Base-by-base conservation (phyloP, 177 flowering plant species). In the Vitis hybrid region DNA sequence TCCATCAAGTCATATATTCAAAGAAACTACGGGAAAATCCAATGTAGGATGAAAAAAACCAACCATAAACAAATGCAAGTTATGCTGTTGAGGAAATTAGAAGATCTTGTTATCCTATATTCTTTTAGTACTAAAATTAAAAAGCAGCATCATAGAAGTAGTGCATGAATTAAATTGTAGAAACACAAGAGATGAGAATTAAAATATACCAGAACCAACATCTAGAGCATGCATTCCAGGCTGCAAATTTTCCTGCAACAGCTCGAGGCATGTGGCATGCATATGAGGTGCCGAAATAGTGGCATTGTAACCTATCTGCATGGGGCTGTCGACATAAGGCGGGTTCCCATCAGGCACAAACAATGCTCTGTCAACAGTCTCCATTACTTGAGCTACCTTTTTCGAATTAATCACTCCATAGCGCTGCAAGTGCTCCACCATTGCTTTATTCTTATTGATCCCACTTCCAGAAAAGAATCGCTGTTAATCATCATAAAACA, bases 221-320 rank as follows among this genome's bases (percentile, higher is more conserved):
- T 96, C 99, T 56, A 96, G 74, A 51, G 97, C 97, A 75, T 63
- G 97, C 98, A 92, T 96, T 68, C 98, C 98, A 57, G 98, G 98
- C 80, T 90, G 89, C 87, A 93, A 79, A 70, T 89, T 78, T 26
- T 89, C 74, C 80, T 88, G 87, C 81, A 93, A 73, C 71, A 96
- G 77, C 72, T 93, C 86, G 68, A 96, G 94, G 86, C 98, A 96
- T 51, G 80, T 92, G 12, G 90, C 98, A 79, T 96, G 99, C 98
- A 96, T 96, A 76, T 93, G 99, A 77, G 99, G 99, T n/a, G 99
- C 98, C 72, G 99, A 96, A 53, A 96, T 96, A 29, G 99, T 96
- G 72, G 91, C 99, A 88, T 93, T 93, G 80, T 87, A 89, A 19
- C 97, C 99, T 65, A 96, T 93, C 5, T 79, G 81, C 92, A 89